Evolutionary conservation across 225 moss, liverwort and hornwort species (phyloP), one percentile per base, ranked within the genome.

Genomic region (Marchantia paleacea): DNA sequence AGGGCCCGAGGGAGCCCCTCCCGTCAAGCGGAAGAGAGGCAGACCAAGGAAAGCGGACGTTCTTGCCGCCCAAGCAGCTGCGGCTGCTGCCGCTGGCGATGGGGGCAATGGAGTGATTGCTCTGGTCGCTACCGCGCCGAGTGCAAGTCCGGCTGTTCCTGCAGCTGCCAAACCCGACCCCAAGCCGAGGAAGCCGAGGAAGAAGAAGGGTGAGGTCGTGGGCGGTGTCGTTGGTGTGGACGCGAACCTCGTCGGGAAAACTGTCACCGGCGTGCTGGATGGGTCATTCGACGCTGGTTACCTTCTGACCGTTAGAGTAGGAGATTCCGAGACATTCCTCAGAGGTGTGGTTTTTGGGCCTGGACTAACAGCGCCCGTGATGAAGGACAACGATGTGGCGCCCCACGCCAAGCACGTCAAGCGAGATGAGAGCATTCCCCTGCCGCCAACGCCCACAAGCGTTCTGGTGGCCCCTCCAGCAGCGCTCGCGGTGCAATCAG

Each of bases 201-300:
- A 93, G 89, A 91, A 90, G 83, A 94, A 93, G 49, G 90, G 86
- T 47, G 93, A 79, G 28, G 72, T 60, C 0, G 72, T 66, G 0
- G 66, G 75, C 16, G 79, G 61, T 1, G 84, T 86, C 2, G 63
- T 88, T 0, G 85, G 82, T 28, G 87, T 91, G 18, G 95, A 99
- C 71, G 81, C 83, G 1, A 89, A 91, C 58, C 90, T 99, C 82
- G 92, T 99, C 28, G 97, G 97, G 49, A 94, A 92, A 62, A 86
- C 87, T 53, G 92, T 97, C 76, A 93, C 92, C 7, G 97, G 97
- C 68, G 93, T 95, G 3, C 78, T 99, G 30, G 97, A 99, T 79
- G 97, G 97, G 25, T 95, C 91, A 1, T 99, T 99, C 53, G 97
- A 99, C 85, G 94, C 94, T n/a, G 97, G 97, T 30, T 99, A 99